A percentile compares a stretch with the other conserved stretches of the same genome.
These are phyloP conservation scores for Aspergillus transmontanensis DNA, from an alignment of 2,329 filamentous ascomycete species.

Conservation along the genomic window DNA sequence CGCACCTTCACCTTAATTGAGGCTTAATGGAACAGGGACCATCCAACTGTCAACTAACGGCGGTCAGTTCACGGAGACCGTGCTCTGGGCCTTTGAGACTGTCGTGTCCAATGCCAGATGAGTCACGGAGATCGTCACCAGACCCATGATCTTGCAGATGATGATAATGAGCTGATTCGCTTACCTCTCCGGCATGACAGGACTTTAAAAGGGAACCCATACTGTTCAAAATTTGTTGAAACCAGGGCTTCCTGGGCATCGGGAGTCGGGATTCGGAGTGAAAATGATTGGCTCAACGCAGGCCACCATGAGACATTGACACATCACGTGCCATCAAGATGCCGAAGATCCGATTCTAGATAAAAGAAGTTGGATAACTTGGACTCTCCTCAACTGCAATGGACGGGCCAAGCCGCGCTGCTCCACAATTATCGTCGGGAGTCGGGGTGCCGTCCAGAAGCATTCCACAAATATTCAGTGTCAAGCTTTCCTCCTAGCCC, in stretches of 20 bases:
- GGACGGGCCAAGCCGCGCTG: neutral
- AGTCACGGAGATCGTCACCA: neutral
- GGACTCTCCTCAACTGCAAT: neutral
- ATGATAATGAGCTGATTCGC: neutral
- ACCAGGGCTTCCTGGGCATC: neutral
- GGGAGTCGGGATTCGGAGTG: neutral
- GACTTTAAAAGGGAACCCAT: neutral
- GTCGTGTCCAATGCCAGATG: neutral
- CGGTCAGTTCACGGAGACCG: neutral
- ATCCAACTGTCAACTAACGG: neutral
- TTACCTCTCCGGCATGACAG: neutral
- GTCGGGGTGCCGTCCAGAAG: neutral
- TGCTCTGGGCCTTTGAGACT: neutral
- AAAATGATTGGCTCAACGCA: neutral
- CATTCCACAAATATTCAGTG: neutral
- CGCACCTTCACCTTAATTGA: neutral
- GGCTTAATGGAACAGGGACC: neutral
- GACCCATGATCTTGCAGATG: neutral
- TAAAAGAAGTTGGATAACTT: neutral
- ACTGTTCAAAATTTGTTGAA: neutral
- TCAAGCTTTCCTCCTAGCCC: conserved; percentile 10
- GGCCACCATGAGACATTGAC: too few relatives aligned
- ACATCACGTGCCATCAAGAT: neutral
- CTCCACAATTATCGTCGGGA: neutral
- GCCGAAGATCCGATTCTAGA: conserved; percentile 11